Base-by-base conservation (phyloP, 768 basidiomycete genomes). In the Russula sp. region DNA sequence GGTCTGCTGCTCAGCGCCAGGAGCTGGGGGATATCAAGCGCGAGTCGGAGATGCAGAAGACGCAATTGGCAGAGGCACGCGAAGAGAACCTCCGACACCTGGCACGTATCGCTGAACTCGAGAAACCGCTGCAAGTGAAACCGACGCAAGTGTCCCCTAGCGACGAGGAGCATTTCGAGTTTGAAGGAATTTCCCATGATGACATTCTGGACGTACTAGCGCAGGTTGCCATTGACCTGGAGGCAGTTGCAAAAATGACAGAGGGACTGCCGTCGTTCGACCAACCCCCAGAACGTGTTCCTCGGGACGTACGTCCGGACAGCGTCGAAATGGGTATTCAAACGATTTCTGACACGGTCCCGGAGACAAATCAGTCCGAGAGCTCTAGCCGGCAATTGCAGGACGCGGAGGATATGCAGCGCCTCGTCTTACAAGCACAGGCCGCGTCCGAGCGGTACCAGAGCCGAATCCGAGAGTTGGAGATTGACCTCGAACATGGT, bases 61-160 rank as follows among this genome's bases (percentile, higher is more conserved):
- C 8, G 5, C 50, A 58, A 16, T 20, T 65, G 16, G 34, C 25
- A n/a, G 49, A 65, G 35, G 54, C 63, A 9, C 48, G 36, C 18
- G 51, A 54, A 36, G 59, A 65, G 50, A 65, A 41, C 20, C 16
- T 29, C 16, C 59, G 51, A 8, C 56, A 60, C 45, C 32, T 48
- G 8, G 47, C 42, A 14, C 66, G 64, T 20, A 61, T 65, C 20
- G 53, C 58, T 22, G 64, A 61, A 48, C 64, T 66, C 36, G 64
- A 66, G 59, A 42, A 55, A 3, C 38, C 45, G 32, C 53, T 46
- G 14, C 58, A 52, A 45, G 45, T 9, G 36, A 42, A 22, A 22
- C 55, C 38, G 29, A 25, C 25, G 9, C 52, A 10, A 16, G 20
- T n/a, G 43, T 7, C 43, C 38, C 41, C 41, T 2, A 36, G 14